A percentile compares a stretch with the other conserved stretches of the same genome.
These are phyloP conservation scores for Colletotrichum ledebouriae DNA, from an alignment of 2,329 filamentous ascomycete genomes.

Conservation along the genomic window DNA sequence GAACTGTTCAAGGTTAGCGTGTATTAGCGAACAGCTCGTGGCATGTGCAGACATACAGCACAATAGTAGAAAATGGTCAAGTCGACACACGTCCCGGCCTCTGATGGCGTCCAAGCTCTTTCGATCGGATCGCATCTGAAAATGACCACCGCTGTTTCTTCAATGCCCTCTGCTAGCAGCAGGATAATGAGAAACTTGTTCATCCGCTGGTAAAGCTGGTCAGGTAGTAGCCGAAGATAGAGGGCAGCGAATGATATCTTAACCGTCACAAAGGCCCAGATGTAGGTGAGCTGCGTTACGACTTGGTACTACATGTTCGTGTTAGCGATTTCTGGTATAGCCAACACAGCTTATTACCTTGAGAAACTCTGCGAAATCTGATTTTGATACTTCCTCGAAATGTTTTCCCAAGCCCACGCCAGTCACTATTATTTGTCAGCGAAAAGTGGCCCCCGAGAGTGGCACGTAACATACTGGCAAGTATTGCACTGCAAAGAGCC, in stretches of 20 bases:
- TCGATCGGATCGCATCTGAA: constrained; percentile 42
- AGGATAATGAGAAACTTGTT: constrained; percentile 41
- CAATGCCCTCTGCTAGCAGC: constrained; percentile 39
- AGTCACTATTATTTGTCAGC: constrained; percentile 36
- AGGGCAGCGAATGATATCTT: constrained; percentile 42
- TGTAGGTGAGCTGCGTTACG: constrained; percentile 41
- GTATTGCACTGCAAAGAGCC: constrained; percentile 40
- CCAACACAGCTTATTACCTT: constrained; percentile 9
- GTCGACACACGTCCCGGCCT: constrained; percentile 45
- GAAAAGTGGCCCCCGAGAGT: not conserved
- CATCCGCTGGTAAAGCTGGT: constrained; percentile 34
- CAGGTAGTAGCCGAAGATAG: constrained; percentile 41
- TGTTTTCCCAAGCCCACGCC: constrained; percentile 40
- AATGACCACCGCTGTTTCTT: constrained; percentile 39
- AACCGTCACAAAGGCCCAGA: constrained; percentile 43
- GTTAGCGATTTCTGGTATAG: not conserved
- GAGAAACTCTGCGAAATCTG: constrained; percentile 35
- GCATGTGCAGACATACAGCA: constrained; percentile 2
- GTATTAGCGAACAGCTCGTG: not conserved
- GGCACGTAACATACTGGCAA: constrained; percentile 31
- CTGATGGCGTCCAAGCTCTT: constrained; percentile 40
- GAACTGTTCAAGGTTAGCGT: constrained; percentile 42
- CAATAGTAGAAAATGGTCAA: constrained; percentile 46
- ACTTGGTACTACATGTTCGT: constrained; percentile 33
- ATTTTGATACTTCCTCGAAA: constrained; percentile 34